Conservation (phyloP, 140 eudicot species). For the Anethum foeniculum region DNA sequence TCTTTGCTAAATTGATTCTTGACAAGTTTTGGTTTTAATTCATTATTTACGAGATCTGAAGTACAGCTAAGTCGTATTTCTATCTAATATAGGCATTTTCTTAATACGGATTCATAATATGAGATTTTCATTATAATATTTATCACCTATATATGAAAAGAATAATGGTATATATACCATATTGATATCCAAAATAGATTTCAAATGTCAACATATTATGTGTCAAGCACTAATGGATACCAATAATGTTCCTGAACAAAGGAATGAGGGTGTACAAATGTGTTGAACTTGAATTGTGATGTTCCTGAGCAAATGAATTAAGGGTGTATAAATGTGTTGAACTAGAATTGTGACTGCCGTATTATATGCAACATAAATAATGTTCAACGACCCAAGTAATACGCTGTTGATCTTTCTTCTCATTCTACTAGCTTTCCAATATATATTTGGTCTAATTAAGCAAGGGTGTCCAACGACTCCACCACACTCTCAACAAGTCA, state of each 20-base stretch:
- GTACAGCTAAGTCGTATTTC: not conserved
- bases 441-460: not conserved
- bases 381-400: not conserved
- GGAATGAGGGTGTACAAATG: too few species aligned
- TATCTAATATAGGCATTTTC: not conserved
- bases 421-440: not conserved
- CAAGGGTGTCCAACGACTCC: not conserved
- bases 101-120: not conserved
- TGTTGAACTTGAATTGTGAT: too few species aligned
- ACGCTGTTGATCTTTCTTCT: conserved; percentile 7
- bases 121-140: too few species aligned
- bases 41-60: not conserved
- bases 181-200: too few species aligned
- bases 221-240: too few species aligned
- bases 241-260: too few species aligned
- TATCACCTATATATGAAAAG: too few species aligned
- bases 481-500: not conserved
- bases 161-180: too few species aligned
- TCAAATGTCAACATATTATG: too few species aligned
- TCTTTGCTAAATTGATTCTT: not conserved
- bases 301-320: too few species aligned
- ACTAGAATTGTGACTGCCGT: not conserved
- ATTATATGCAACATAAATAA: not conserved
- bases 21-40: not conserved
- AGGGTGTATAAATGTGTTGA: not conserved